A percentile compares a stretch with the other conserved stretches of the same genome.
Conservation (phyloP, 176 grass and related monocot species). For the Thalia dealbata region DNA sequence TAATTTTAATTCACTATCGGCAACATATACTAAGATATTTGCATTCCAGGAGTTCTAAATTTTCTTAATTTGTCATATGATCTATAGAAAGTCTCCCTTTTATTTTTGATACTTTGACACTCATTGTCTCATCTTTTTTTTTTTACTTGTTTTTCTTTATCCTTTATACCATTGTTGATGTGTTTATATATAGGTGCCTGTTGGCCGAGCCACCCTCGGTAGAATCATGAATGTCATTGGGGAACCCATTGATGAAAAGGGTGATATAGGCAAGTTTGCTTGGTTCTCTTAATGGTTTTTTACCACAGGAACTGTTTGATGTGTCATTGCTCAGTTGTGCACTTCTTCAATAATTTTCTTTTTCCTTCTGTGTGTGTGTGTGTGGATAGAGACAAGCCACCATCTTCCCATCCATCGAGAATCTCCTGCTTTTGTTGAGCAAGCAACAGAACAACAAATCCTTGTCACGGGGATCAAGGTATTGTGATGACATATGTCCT, state of each 20-base stretch:
- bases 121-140: neutral
- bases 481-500: too few relatives aligned
- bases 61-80: too few relatives aligned
- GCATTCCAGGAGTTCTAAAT: too few relatives aligned
- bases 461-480: slow-evolving; percentile 17
- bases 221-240: slow-evolving; percentile 16
- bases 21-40: too few relatives aligned
- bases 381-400: slow-evolving; percentile 1
- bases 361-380: neutral
- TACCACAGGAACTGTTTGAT: too few relatives aligned
- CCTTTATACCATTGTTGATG: neutral
- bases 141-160: neutral
- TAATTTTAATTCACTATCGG: too few relatives aligned
- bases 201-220: slow-evolving; percentile 11
- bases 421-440: slow-evolving; percentile 15
- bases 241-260: slow-evolving; percentile 12
- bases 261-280: slow-evolving; percentile 4
- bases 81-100: too few relatives aligned
- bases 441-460: slow-evolving; percentile 11
- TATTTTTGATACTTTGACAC: neutral
- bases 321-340: too few relatives aligned
- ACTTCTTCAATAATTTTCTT: neutral
- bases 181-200: neutral
- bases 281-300: neutral
- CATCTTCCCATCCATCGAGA: slow-evolving; percentile 14